Percentiles rank a stretch among this genome's conserved stretches.
phyloP scores from a whole-genome alignment of 2,329 filamentous ascomycete genomes.

The Epichloe glyceriae region DNA sequence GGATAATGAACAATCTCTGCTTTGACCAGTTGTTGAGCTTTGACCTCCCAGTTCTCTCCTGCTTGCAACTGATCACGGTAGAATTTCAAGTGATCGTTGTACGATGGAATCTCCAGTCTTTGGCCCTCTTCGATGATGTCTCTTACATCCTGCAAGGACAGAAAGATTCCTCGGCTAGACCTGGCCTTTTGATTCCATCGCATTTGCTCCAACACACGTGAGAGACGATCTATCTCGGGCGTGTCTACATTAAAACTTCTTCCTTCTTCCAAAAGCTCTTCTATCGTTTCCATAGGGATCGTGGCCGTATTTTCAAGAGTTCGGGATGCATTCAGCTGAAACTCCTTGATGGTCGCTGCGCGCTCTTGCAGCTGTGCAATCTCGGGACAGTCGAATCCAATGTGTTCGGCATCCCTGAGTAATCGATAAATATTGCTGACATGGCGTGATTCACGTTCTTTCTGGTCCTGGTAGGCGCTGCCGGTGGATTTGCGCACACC shows the following conservation, averaged over 20 bases:
- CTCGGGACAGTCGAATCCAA: conserved; percentile 89
- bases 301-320: conserved; percentile 54
- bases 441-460: conserved; percentile 75
- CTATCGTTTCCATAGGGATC: conserved; percentile 60
- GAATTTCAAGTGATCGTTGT: conserved; percentile 65
- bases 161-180: conserved; percentile 46
- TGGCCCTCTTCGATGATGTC: conserved; percentile 67
- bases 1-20: conserved; percentile 87
- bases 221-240: conserved; percentile 72
- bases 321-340: conserved; percentile 61
- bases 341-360: conserved; percentile 69
- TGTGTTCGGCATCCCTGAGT: conserved; percentile 67
- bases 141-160: conserved; percentile 66
- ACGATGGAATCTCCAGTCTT: conserved; percentile 63
- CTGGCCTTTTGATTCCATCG: conserved; percentile 78
- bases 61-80: conserved; percentile 64
- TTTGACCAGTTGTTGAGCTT: conserved; percentile 84
- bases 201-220: conserved; percentile 68
- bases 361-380: conserved; percentile 77
- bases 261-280: conserved; percentile 82
- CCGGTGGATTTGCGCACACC: conserved; percentile 56
- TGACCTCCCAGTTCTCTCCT: conserved; percentile 81
- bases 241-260: conserved; percentile 84
- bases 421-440: conserved; percentile 80
- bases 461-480: conserved; percentile 47